Conservation (phyloP, 169 alveolate genomes). For the Fabrea salina region DNA sequence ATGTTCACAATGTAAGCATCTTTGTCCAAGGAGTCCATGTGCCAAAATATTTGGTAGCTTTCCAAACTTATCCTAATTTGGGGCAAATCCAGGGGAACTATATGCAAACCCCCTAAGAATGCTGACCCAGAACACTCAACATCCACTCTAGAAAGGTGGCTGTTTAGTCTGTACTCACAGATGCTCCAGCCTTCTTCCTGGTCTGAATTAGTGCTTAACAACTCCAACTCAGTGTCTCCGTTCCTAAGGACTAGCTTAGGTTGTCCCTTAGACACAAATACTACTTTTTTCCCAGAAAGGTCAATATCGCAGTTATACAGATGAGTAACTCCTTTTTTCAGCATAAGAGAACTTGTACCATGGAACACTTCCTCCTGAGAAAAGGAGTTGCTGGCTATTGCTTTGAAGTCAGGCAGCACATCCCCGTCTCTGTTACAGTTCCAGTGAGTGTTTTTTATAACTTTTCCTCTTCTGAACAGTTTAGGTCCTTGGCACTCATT, state of each 20-base stretch:
- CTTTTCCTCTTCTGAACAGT: background rate
- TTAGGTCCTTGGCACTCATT: background rate
- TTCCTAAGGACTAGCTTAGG: background rate
- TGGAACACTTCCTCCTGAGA: background rate
- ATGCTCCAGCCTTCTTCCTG: background rate
- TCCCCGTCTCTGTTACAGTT: background rate
- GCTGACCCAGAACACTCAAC: too few species aligned
- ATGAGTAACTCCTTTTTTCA: background rate
- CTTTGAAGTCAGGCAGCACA: background rate
- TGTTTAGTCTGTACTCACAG: background rate
- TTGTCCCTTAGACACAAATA: background rate
- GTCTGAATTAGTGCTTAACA: background rate
- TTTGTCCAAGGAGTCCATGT: too few species aligned
- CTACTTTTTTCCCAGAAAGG: background rate
- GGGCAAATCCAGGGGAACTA: too few species aligned
- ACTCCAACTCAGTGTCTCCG: background rate
- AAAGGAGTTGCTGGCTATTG: background rate
- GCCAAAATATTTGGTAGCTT: too few species aligned
- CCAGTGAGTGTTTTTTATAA: background rate
- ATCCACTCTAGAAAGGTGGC: too few species aligned
- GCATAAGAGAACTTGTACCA: slow-evolving; percentile 27
- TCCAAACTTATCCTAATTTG: too few species aligned
- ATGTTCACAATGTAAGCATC: too few species aligned
- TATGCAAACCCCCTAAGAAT: too few species aligned
- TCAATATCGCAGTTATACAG: background rate